Base-by-base conservation (phyloP, 2,329 filamentous ascomycete species). In the Ciborinia camelliae region DNA sequence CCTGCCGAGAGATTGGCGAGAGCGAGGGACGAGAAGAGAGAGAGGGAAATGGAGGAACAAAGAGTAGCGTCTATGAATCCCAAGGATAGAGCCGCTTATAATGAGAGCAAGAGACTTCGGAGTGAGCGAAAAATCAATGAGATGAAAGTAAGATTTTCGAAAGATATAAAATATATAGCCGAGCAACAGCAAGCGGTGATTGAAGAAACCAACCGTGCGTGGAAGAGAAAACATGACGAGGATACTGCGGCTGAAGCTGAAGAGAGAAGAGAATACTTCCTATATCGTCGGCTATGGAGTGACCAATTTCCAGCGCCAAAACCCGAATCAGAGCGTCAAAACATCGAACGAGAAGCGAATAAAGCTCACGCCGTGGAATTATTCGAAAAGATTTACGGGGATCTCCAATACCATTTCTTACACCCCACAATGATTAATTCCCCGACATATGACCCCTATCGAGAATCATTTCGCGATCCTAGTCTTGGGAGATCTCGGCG, bases 221-320 rank as follows among this genome's bases (percentile, higher is more conserved):
- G 32, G 32, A 51, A 59, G 26, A 64, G 62, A 51, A 43, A 50
- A 7, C 62, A 64, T 15, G 53, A 64, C 4, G 43, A 64, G 20
- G 52, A 59, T 35, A 9, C 62, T 9, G 20, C 5, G 7, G 20
- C n/a, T 1, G 43, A 59, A 43, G 53, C 52, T 15, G 47, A 15
- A 18, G 18, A 35, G 26, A 64, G 43, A 43, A 35, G 43, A 30
- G 12, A 2, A 3, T 35, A 5, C 14, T 59, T 58, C 3, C 4
- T 61, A 28, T 18, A 50, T 6, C 3, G 10, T 39, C 55, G 41
- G 9, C 7, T 1, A 2, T 18, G 7, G 32, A 12, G 15, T 14
- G 5, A 6, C 7, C 30, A 14, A 37, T 30, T 15, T 30, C 15
- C 26, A 57, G 14, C 4, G 8, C n/a, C 39, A 35, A 12, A 35